These are phyloP conservation scores for Sanghuangporus baumii DNA, from an alignment of 1,284 basidiomycete species.

Conservation along the genomic window DNA sequence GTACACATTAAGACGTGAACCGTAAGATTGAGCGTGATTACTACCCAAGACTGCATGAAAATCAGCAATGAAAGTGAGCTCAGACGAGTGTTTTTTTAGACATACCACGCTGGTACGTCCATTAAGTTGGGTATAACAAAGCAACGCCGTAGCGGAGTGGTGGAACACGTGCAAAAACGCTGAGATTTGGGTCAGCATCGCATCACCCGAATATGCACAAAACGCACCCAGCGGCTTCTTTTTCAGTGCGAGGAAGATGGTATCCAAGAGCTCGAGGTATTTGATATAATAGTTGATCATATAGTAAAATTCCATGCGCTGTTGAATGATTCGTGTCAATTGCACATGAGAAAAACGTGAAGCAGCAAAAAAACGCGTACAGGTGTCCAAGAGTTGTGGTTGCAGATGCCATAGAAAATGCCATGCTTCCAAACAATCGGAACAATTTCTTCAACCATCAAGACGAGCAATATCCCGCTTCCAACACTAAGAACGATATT, in stretches of 20 bases:
- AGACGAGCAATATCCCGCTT: slow-evolving; percentile 72
- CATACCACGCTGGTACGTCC: slow-evolving; percentile 86
- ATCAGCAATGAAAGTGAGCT: slow-evolving; percentile 6
- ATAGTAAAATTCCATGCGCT: slow-evolving; percentile 90
- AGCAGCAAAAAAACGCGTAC: slow-evolving; percentile 34
- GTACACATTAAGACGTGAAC: slow-evolving; percentile 99
- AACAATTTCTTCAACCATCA: slow-evolving; percentile 88
- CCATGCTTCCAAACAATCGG: slow-evolving; percentile 72
- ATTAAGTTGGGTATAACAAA: slow-evolving; percentile 93
- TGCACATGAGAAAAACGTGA: slow-evolving; percentile 28
- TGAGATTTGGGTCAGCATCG: slow-evolving; percentile 29
- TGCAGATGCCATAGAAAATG: slow-evolving; percentile 77
- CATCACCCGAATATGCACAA: slow-evolving; percentile 2
- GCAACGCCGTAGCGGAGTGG: slow-evolving; percentile 94
- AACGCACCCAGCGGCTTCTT: slow-evolving; percentile 89
- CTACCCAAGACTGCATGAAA: slow-evolving; percentile 84
- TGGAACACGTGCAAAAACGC: slow-evolving; percentile 98
- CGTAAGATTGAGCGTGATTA: slow-evolving; percentile 86
- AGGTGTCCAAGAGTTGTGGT: slow-evolving; percentile 74
- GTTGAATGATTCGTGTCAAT: slow-evolving; percentile 15
- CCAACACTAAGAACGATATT: slow-evolving; percentile 85
- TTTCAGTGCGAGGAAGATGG: slow-evolving; percentile 95
- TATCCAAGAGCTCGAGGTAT: slow-evolving; percentile 91
- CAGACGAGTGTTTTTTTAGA: slow-evolving; percentile 16
- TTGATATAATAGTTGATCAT: slow-evolving; percentile 99